Conservation (phyloP, 768 basidiomycete genomes). For the Lentinula aciculospora region DNA sequence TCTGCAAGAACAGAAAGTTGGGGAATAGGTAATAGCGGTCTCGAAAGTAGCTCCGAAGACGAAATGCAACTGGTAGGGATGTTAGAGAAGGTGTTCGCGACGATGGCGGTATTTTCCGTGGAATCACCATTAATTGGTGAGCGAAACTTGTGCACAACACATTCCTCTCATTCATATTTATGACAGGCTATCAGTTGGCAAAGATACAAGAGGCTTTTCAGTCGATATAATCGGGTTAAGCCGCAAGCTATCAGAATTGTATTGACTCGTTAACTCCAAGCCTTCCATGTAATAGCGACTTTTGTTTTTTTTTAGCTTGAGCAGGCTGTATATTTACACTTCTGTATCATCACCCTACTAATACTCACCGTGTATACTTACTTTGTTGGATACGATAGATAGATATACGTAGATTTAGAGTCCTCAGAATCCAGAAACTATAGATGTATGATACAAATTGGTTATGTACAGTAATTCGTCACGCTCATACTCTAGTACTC, state of each 20-base stretch:
- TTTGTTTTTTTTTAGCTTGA: too few species aligned
- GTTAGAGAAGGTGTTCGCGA: constrained; percentile 32
- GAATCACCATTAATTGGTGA: constrained; percentile 41
- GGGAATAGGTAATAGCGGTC: not conserved
- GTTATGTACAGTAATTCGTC: too few species aligned
- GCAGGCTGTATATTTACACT: too few species aligned
- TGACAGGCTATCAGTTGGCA: constrained; percentile 36
- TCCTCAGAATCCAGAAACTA: not conserved
- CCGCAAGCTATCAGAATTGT: not conserved
- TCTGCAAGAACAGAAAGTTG: not conserved
- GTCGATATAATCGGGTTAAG: not conserved
- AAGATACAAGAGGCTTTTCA: constrained; percentile 37
- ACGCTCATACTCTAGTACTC: too few species aligned
- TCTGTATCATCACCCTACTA: too few species aligned
- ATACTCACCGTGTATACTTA: not conserved
- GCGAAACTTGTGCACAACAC: constrained; percentile 15
- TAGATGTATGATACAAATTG: too few species aligned
- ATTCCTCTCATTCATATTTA: not conserved
- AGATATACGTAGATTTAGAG: not conserved
- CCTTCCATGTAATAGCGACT: too few species aligned
- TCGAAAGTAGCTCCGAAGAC: constrained; percentile 31
- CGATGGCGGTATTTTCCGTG: constrained; percentile 36
- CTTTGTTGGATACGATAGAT: not conserved
- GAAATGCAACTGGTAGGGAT: constrained; percentile 28
- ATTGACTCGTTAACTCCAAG: too few species aligned